Conservation (phyloP, 2,329 filamentous ascomycete genomes). For the Keithomyces neogunnii region DNA sequence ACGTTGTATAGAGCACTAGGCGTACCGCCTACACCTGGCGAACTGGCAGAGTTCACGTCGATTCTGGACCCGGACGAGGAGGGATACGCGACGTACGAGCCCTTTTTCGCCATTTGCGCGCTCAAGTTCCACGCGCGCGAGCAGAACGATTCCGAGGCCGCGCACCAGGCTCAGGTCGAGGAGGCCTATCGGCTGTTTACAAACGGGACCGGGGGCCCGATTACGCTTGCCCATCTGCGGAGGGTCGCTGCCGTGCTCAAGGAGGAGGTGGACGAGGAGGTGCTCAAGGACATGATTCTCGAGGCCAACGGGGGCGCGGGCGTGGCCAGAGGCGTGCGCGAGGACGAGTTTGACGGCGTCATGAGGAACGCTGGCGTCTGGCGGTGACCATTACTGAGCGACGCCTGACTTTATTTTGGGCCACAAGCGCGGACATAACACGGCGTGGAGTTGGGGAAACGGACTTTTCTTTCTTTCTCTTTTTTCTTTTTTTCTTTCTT, state of each 20-base stretch:
- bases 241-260: conserved; percentile 73
- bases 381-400: conserved; percentile 41
- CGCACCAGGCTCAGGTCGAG: conserved; percentile 60
- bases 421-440: neutral
- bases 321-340: conserved; percentile 59
- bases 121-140: conserved; percentile 65
- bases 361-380: conserved; percentile 81
- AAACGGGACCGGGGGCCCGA: conserved; percentile 44
- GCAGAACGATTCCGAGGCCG: conserved; percentile 41
- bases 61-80: conserved; percentile 76
- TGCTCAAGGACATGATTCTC: conserved; percentile 87
- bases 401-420: neutral
- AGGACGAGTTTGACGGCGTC: conserved; percentile 77
- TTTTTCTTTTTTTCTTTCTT: neutral
- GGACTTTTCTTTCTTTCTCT: neutral
- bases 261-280: conserved; percentile 74
- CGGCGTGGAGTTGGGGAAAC: conserved; percentile 7
- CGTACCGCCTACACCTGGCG: conserved; percentile 55
- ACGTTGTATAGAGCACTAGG: conserved; percentile 61
- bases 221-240: conserved; percentile 71
- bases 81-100: conserved; percentile 69
- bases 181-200: conserved; percentile 80
- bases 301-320: conserved; percentile 83
- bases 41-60: conserved; percentile 68
- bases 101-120: conserved; percentile 82